phyloP scores from a whole-genome alignment of 345 rosid species.

The Triadica sebifera region DNA sequence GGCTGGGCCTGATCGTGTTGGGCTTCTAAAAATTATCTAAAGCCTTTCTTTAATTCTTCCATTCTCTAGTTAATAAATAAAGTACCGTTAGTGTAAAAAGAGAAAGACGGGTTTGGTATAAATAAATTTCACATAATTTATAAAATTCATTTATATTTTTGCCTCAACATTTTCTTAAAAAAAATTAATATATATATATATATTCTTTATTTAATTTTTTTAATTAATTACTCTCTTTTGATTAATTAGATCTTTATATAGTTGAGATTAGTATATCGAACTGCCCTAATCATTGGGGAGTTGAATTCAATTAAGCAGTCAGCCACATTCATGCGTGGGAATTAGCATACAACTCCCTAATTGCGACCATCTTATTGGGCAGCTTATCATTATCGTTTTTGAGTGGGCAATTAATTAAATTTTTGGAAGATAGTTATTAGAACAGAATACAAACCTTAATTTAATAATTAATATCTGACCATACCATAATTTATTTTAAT shows the following conservation, averaged over 20 bases:
- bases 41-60: too few species aligned
- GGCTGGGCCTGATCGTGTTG: too few species aligned
- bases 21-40: too few species aligned
- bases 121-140: too few species aligned
- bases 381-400: background rate
- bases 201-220: too few species aligned
- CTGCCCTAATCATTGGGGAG: slow-evolving; percentile 17
- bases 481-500: background rate
- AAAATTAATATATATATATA: too few species aligned
- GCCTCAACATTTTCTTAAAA: too few species aligned
- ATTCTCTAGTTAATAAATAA: too few species aligned
- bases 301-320: slow-evolving; percentile 8
- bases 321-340: slow-evolving; percentile 10
- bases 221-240: background rate
- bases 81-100: too few species aligned
- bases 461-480: background rate
- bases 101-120: too few species aligned
- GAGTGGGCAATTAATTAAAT: background rate
- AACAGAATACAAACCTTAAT: background rate
- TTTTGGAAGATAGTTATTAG: slow-evolving; percentile 7
- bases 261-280: slow-evolving; percentile 23
- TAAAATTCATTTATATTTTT: too few species aligned
- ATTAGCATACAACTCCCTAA: slow-evolving; percentile 14
- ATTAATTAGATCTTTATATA: background rate
- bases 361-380: background rate